A percentile compares a stretch with the other conserved stretches of the same genome.
Conservation (phyloP, 2,329 filamentous ascomycete genomes). For the Trichoderma aggressivum region DNA sequence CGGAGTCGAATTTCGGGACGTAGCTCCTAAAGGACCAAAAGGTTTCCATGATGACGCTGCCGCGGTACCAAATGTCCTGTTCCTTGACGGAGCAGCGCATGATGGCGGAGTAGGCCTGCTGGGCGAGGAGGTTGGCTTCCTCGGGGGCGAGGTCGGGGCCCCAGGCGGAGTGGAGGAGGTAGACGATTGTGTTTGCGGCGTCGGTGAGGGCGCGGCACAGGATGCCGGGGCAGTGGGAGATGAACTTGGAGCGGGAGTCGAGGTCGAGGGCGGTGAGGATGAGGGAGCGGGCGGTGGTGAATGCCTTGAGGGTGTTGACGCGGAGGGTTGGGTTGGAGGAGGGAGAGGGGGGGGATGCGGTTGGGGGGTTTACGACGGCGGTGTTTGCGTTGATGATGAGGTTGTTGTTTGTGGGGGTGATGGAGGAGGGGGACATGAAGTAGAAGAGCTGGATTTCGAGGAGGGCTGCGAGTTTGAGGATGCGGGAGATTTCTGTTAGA, state of each 20-base stretch:
- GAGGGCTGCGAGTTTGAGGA: conserved; percentile 47
- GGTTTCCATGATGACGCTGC: conserved; percentile 46
- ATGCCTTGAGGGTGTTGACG: conserved; percentile 45
- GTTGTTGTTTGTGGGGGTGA: background rate
- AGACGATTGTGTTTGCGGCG: conserved; percentile 45
- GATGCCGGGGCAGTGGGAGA: conserved; percentile 49
- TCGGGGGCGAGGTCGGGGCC: conserved; percentile 27
- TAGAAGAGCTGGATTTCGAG: conserved; percentile 55
- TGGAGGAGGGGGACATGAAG: conserved; percentile 39
- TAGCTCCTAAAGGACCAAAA: conserved; percentile 43
- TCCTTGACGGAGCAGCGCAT: conserved; percentile 46
- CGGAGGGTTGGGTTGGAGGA: conserved; percentile 29
- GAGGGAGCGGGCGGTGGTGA: conserved; percentile 46
- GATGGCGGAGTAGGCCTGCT: conserved; percentile 35
- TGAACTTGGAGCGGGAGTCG: conserved; percentile 38
- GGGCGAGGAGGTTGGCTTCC: conserved; percentile 32
- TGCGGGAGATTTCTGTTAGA: conserved; percentile 47
- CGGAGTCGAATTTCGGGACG: conserved; percentile 39
- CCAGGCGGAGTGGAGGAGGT: conserved; percentile 45
- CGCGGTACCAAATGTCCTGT: conserved; percentile 46
- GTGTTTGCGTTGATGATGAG: background rate
- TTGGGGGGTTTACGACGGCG: background rate
- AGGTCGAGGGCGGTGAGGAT: conserved; percentile 43
- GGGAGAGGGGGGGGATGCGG: background rate
- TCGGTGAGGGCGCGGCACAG: conserved; percentile 46